These are phyloP conservation scores for Singerocomus inundabilis DNA, from an alignment of 1,284 basidiomycete genomes.

Conservation along the genomic window DNA sequence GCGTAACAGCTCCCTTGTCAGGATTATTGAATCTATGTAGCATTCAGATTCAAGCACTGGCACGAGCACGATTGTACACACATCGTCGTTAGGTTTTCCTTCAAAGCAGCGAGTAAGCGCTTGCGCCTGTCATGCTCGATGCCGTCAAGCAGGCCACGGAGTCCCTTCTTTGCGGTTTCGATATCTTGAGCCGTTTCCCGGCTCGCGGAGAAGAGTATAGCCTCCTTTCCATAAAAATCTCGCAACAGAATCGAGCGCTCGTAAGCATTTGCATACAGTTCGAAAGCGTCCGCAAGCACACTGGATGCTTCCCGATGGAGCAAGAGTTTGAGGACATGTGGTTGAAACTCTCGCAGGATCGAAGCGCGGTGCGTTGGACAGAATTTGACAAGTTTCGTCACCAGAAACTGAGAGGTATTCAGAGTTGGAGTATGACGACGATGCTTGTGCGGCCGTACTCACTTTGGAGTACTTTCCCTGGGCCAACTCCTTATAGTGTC, in stretches of 20 bases:
- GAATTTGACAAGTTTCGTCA: constrained; percentile 79
- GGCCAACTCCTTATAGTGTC: constrained; percentile 71
- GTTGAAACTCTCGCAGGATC: constrained; percentile 77
- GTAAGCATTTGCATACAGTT: constrained; percentile 80
- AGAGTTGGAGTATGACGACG: background rate
- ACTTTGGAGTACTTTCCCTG: constrained; percentile 91
- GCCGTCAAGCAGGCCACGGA: constrained; percentile 65
- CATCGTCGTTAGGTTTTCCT: constrained; percentile 76
- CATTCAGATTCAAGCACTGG: background rate
- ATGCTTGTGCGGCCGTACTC: constrained; percentile 13
- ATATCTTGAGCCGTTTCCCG: constrained; percentile 58
- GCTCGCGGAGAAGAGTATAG: constrained; percentile 63
- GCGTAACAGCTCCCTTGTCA: constrained; percentile 83
- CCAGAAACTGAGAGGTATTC: constrained; percentile 62
- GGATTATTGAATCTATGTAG: constrained; percentile 77
- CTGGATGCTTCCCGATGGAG: constrained; percentile 80
- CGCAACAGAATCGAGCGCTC: constrained; percentile 76
- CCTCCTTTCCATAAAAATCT: constrained; percentile 89
- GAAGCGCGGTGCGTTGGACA: constrained; percentile 69
- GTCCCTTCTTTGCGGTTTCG: constrained; percentile 60
- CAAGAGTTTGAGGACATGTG: constrained; percentile 69
- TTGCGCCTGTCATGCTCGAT: constrained; percentile 61
- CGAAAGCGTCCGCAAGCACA: constrained; percentile 83
- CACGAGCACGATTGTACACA: constrained; percentile 39
- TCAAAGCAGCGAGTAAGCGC: constrained; percentile 65